Conservation (phyloP, 2,329 filamentous ascomycete genomes). For the Fusarium pininemorale region DNA sequence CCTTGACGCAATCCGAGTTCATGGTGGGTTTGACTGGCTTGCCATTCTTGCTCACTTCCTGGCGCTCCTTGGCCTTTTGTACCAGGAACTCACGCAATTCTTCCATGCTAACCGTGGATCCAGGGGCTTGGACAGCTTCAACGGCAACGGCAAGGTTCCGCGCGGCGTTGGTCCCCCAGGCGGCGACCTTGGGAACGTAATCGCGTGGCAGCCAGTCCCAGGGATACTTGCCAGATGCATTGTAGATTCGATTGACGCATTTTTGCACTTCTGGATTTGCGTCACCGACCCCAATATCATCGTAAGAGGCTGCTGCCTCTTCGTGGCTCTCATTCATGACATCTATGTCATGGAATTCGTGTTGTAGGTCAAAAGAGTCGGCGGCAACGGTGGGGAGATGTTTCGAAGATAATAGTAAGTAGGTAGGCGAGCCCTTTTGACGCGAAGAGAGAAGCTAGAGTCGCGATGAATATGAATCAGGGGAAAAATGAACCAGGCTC, state of each 20-base stretch:
- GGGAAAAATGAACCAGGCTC: background rate
- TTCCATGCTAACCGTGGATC: background rate
- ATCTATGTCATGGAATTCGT: background rate
- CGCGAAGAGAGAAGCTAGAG: background rate
- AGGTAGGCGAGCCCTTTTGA: background rate
- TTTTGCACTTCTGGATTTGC: background rate
- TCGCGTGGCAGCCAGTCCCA: conserved; percentile 1
- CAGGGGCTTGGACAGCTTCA: background rate
- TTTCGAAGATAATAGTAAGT: background rate
- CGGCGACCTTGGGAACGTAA: background rate
- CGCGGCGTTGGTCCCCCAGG: background rate
- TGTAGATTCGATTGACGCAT: background rate
- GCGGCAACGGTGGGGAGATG: background rate
- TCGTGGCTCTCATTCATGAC: background rate
- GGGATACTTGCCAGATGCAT: background rate
- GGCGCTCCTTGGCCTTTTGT: too few species aligned
- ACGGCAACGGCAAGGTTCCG: background rate
- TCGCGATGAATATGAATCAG: background rate
- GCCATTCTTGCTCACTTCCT: background rate
- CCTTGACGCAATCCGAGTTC: background rate
- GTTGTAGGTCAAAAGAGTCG: background rate
- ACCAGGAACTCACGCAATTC: background rate
- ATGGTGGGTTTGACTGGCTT: background rate
- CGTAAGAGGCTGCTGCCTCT: background rate
- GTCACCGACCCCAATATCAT: background rate